These are phyloP conservation scores for Athelia psychrophila DNA, from an alignment of 1,284 basidiomycete genomes.

Conservation along the genomic window DNA sequence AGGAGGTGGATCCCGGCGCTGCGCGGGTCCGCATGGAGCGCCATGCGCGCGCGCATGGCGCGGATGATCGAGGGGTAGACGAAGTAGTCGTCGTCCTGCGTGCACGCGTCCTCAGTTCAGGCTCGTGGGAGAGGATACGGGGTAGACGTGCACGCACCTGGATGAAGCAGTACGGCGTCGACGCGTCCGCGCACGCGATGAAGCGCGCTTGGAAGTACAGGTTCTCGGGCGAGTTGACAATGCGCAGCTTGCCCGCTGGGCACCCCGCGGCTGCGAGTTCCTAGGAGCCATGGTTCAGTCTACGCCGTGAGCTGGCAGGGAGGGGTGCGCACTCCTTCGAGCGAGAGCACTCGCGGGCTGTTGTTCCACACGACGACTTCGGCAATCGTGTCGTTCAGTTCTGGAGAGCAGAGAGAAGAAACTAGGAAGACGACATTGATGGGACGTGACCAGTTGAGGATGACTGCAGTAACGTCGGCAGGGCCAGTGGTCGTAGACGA, in stretches of 20 bases:
- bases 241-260: conserved; percentile 39
- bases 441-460: conserved; percentile 66
- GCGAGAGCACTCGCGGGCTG: conserved; percentile 39
- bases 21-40: conserved; percentile 11
- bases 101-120: conserved; percentile 1
- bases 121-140: conserved; percentile 1
- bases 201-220: conserved; percentile 66
- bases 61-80: conserved; percentile 54
- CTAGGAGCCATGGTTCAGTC: conserved; percentile 24
- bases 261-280: conserved; percentile 46
- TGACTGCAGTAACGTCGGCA: conserved; percentile 48
- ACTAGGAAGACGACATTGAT: conserved; percentile 56
- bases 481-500: neutral
- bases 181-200: conserved; percentile 50
- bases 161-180: conserved; percentile 58
- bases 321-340: conserved; percentile 32
- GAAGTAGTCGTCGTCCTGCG: conserved; percentile 68
- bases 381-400: conserved; percentile 45
- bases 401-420: conserved; percentile 45
- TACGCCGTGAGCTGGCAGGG: neutral
- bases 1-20: conserved; percentile 47
- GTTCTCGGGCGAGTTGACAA: conserved; percentile 59
- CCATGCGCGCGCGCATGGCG: conserved; percentile 41
- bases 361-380: conserved; percentile 67
- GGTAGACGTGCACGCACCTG: conserved; percentile 38